These are phyloP conservation scores for Nigrospora osmanthi DNA, from an alignment of 2,329 filamentous ascomycete species.

Conservation along the genomic window DNA sequence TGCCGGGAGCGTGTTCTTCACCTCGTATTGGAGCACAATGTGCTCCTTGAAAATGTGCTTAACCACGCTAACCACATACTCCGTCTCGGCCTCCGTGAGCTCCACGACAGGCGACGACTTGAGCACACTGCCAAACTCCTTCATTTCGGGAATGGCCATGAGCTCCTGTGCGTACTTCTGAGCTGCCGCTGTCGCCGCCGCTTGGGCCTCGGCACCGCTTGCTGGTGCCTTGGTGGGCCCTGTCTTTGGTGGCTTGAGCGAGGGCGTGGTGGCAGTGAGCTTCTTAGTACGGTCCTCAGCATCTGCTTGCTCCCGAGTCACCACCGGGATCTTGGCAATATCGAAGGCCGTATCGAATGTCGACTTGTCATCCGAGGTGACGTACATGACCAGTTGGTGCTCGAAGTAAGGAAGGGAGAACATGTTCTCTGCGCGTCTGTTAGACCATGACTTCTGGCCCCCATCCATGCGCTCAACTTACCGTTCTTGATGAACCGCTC, in stretches of 20 bases:
- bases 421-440: constrained; percentile 64
- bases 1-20: constrained; percentile 93
- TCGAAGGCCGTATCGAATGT: constrained; percentile 85
- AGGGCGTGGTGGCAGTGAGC: constrained; percentile 84
- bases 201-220: constrained; percentile 64
- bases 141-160: constrained; percentile 82
- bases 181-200: constrained; percentile 69
- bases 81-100: constrained; percentile 92
- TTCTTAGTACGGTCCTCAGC: constrained; percentile 97
- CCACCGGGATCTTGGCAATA: constrained; percentile 81
- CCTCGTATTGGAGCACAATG: constrained; percentile 89
- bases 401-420: constrained; percentile 93
- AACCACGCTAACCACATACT: constrained; percentile 88
- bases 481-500: constrained; percentile 88
- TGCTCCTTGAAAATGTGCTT: constrained; percentile 99
- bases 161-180: constrained; percentile 88
- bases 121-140: constrained; percentile 80
- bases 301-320: constrained; percentile 91
- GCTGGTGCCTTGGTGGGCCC: constrained; percentile 65
- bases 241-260: constrained; percentile 84
- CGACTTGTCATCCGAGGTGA: constrained; percentile 82
- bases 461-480: constrained; percentile 28
- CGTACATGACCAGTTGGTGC: constrained; percentile 95
- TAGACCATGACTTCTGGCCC: constrained; percentile 14
- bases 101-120: constrained; percentile 84